phyloP scores from a whole-genome alignment of 495 filamentous ascomycete species.

The Apodospora peruviana region DNA sequence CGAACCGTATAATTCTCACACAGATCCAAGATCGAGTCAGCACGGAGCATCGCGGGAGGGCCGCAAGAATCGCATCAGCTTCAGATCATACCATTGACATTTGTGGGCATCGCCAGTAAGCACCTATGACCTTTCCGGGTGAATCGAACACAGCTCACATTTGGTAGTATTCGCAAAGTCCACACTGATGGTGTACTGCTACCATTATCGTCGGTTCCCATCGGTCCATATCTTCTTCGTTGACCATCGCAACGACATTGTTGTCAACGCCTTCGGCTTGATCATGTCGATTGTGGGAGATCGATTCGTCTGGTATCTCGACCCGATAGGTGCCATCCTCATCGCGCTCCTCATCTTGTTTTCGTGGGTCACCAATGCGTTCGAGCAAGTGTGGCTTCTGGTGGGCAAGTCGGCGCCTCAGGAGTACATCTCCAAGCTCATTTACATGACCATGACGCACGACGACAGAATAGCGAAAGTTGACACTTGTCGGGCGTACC shows the following conservation, averaged over 20 bases:
- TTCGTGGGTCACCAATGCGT: slow-evolving; percentile 51
- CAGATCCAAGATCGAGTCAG: slow-evolving; percentile 49
- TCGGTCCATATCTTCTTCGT: slow-evolving; percentile 50
- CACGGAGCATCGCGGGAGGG: slow-evolving; percentile 37
- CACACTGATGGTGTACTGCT: slow-evolving; percentile 48
- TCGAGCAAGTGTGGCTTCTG: slow-evolving; percentile 52
- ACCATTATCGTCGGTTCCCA: slow-evolving; percentile 45
- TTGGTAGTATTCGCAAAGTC: slow-evolving; percentile 39
- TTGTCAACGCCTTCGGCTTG: slow-evolving; percentile 50
- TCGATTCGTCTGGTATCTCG: slow-evolving; percentile 50
- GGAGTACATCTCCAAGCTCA: slow-evolving; percentile 51
- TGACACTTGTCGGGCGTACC: slow-evolving; percentile 52
- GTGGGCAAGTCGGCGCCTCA: slow-evolving; percentile 50
- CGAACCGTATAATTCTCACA: too few species aligned
- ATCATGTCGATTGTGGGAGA: slow-evolving; percentile 50
- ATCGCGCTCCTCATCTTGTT: slow-evolving; percentile 50
- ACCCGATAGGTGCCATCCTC: slow-evolving; percentile 50
- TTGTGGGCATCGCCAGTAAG: slow-evolving; percentile 49
- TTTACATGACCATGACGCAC: slow-evolving; percentile 52
- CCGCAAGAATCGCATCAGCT: slow-evolving; percentile 32
- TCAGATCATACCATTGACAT: slow-evolving; percentile 45
- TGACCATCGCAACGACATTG: slow-evolving; percentile 53
- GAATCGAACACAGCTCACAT: slow-evolving; percentile 5
- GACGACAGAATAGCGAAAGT: slow-evolving; percentile 48
- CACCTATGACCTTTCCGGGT: slow-evolving; percentile 1